Percentiles rank a stretch among this genome's conserved stretches.
Conservation (phyloP, 129 eudicot species). For the Flaveria robusta region DNA sequence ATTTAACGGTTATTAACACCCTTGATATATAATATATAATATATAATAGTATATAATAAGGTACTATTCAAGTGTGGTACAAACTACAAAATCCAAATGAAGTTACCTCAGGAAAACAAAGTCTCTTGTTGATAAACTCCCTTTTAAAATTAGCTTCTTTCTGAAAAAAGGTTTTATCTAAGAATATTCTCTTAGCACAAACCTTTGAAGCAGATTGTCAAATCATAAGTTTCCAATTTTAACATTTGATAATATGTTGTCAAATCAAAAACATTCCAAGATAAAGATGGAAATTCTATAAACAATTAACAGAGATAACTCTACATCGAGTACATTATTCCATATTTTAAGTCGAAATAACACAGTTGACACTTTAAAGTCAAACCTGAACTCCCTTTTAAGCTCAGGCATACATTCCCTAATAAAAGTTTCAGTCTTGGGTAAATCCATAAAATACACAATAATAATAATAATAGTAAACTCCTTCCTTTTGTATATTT, state of each 20-base stretch:
- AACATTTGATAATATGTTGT: neutral
- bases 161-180: neutral
- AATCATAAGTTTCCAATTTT: neutral
- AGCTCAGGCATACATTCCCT: neutral
- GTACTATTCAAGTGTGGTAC: too few relatives aligned
- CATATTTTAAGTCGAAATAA: neutral
- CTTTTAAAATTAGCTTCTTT: neutral
- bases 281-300: neutral
- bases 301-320: neutral
- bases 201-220: conserved; percentile 20
- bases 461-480: neutral
- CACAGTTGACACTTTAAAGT: neutral
- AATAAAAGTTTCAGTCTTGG: neutral
- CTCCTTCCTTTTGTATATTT: neutral
- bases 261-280: neutral
- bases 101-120: too few relatives aligned
- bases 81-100: too few relatives aligned
- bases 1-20: too few relatives aligned
- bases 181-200: conserved; percentile 27
- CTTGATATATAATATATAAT: too few relatives aligned
- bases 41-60: too few relatives aligned
- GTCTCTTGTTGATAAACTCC: too few relatives aligned
- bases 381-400: neutral
- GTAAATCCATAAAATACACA: neutral
- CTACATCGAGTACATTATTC: neutral